A percentile compares a stretch with the other conserved stretches of the same genome.
Conservation (phyloP, 345 rosid species). For the Raphanus raphanistrum region DNA sequence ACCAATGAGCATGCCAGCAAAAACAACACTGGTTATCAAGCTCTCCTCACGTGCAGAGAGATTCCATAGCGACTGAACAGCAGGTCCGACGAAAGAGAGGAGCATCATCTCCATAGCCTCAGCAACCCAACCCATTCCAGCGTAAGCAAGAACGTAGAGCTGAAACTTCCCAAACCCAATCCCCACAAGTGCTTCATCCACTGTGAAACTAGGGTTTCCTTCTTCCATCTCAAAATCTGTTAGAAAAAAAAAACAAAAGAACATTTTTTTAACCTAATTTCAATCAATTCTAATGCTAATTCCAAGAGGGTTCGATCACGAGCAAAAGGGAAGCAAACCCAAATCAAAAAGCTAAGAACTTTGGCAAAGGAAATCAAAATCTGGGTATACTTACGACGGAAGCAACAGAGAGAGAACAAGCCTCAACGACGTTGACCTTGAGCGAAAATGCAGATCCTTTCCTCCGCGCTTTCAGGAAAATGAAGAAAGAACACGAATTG, state of each 20-base stretch:
- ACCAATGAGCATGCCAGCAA: slow-evolving; percentile 87
- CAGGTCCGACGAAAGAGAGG: slow-evolving; percentile 84
- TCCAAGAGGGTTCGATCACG: no score
- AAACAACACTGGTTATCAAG: slow-evolving; percentile 73
- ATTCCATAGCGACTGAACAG: slow-evolving; percentile 66
- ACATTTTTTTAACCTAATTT: not conserved
- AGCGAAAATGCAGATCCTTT: slow-evolving; percentile 24
- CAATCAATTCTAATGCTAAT: not conserved
- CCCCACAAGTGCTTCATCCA: slow-evolving; percentile 84
- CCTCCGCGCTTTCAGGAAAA: slow-evolving; percentile 9
- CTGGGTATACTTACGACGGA: not conserved
- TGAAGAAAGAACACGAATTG: not conserved
- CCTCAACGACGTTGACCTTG: slow-evolving; percentile 4
- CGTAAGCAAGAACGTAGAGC: slow-evolving; percentile 63
- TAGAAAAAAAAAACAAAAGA: not conserved
- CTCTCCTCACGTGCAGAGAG: slow-evolving; percentile 75
- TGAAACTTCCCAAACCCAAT: slow-evolving; percentile 91
- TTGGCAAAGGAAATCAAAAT: not conserved
- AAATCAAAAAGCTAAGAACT: not conserved
- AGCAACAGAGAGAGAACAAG: not conserved
- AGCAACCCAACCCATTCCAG: slow-evolving; percentile 90
- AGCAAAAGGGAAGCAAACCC: not conserved
- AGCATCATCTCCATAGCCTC: slow-evolving; percentile 99
- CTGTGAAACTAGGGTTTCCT: slow-evolving; percentile 50
- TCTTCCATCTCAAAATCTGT: slow-evolving; percentile 34